phyloP scores from a whole-genome alignment of 148 eudicot species.

The Vaccinium macrocarpon region DNA sequence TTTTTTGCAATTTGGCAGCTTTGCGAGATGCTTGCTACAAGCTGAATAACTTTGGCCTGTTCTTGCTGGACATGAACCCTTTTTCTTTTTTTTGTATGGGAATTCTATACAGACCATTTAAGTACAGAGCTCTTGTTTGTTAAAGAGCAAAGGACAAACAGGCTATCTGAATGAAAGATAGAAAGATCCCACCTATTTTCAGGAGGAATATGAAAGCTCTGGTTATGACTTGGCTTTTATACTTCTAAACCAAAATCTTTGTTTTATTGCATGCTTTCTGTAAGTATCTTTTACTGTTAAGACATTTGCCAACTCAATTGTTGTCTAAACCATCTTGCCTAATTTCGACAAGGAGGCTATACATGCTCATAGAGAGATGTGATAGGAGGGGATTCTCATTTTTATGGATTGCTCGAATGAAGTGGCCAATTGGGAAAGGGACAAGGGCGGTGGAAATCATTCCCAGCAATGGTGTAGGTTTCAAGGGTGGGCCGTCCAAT shows the following conservation, averaged over 20 bases:
- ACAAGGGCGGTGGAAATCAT: background rate
- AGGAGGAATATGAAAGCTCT: background rate
- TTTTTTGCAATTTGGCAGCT: constrained; percentile 1
- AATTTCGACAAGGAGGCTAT: background rate
- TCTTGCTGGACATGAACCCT: background rate
- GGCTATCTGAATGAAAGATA: background rate
- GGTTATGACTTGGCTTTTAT: constrained; percentile 1
- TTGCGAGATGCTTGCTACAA: background rate
- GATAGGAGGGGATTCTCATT: background rate
- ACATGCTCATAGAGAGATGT: background rate
- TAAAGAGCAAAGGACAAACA: background rate
- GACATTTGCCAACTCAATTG: background rate
- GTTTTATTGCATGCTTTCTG: background rate
- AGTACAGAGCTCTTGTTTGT: constrained; percentile 1
- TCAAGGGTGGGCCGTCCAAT: background rate
- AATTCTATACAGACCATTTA: background rate
- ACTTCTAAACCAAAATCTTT: background rate
- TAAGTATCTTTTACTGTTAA: background rate
- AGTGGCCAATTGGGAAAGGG: background rate
- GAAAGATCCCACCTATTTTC: background rate
- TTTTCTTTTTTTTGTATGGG: background rate
- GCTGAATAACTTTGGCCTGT: constrained; percentile 5
- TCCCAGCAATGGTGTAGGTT: background rate
- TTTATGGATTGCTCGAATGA: background rate
- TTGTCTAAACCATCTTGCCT: background rate